A percentile compares a stretch with the other conserved stretches of the same genome.
These are phyloP conservation scores for Ilyonectria sp. DNA, from an alignment of 2,329 filamentous ascomycete species.

Conservation along the genomic window DNA sequence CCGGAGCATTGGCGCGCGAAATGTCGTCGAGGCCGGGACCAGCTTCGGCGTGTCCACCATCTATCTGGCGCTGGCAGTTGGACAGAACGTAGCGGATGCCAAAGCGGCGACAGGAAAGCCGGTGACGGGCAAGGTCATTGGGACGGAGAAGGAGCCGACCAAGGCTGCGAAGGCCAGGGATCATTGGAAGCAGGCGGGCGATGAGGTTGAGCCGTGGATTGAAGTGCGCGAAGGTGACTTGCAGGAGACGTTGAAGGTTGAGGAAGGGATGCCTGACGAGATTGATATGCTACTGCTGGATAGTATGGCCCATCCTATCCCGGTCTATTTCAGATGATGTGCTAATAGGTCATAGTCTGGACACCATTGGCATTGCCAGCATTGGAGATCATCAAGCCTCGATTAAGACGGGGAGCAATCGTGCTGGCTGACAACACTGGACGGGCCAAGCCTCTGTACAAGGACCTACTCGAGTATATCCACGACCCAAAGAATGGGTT, in stretches of 20 bases:
- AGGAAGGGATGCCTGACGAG: conserved; percentile 57
- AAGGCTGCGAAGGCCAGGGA: conserved; percentile 68
- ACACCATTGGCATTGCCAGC: conserved; percentile 68
- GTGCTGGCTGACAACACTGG: conserved; percentile 67
- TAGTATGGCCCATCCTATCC: conserved; percentile 61
- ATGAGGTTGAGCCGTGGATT: conserved; percentile 65
- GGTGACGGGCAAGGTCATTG: conserved; percentile 61
- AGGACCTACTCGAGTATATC: conserved; percentile 64
- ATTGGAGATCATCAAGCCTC: conserved; percentile 63
- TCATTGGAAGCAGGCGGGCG: conserved; percentile 69
- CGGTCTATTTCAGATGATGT: background rate
- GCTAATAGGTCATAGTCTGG: conserved; percentile 63
- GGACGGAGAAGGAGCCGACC: conserved; percentile 70
- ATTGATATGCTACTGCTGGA: conserved; percentile 74
- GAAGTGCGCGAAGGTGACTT: conserved; percentile 73
- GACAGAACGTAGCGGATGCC: conserved; percentile 58
- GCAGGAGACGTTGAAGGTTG: conserved; percentile 64
- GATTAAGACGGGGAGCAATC: conserved; percentile 62
- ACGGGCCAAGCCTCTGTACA: conserved; percentile 57
- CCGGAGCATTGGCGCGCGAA: conserved; percentile 63
- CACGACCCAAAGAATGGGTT: conserved; percentile 64
- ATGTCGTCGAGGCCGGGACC: conserved; percentile 74
- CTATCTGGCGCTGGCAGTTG: conserved; percentile 72
- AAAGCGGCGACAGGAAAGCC: conserved; percentile 37
- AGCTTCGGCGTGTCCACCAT: conserved; percentile 75